Evolutionary conservation across 495 filamentous ascomycete genomes (phyloP).

Genomic region (Friedmanniomyces endolithicus): DNA sequence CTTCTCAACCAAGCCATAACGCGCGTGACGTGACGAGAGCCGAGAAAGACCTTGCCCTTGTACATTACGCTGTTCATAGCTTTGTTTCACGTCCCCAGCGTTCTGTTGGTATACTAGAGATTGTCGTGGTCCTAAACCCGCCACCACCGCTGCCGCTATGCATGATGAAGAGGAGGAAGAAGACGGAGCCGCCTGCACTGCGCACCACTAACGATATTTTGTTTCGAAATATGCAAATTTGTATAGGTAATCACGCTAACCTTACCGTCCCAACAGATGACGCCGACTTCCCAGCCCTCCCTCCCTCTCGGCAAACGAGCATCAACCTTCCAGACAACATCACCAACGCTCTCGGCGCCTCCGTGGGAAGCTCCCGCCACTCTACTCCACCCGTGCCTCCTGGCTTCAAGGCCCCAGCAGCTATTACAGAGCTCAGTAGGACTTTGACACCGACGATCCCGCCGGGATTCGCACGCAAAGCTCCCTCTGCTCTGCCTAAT

Average conservation of each 20-base stretch:
- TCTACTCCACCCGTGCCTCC: conserved; percentile 19
- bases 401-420: conserved; percentile 12
- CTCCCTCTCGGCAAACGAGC: conserved; percentile 6
- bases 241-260: not conserved
- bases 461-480: conserved; percentile 5
- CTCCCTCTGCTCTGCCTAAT: conserved; percentile 5
- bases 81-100: not conserved
- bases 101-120: too few species aligned
- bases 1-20: not conserved
- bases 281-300: conserved; percentile 11
- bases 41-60: not conserved
- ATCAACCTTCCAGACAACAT: conserved; percentile 2
- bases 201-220: too few species aligned
- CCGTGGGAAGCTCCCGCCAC: not conserved
- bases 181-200: too few species aligned
- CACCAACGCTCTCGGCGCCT: not conserved
- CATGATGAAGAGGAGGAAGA: not conserved
- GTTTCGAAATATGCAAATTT: not conserved
- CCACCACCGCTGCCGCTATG: not conserved
- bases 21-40: not conserved
- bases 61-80: not conserved
- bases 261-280: conserved; percentile 6
- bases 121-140: too few species aligned
- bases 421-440: conserved; percentile 3
- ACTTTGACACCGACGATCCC: conserved; percentile 7